A percentile compares a stretch with the other conserved stretches of the same genome.
These are phyloP conservation scores for Leucocoprinus sp. DNA, from an alignment of 768 basidiomycete species.

Conservation along the genomic window DNA sequence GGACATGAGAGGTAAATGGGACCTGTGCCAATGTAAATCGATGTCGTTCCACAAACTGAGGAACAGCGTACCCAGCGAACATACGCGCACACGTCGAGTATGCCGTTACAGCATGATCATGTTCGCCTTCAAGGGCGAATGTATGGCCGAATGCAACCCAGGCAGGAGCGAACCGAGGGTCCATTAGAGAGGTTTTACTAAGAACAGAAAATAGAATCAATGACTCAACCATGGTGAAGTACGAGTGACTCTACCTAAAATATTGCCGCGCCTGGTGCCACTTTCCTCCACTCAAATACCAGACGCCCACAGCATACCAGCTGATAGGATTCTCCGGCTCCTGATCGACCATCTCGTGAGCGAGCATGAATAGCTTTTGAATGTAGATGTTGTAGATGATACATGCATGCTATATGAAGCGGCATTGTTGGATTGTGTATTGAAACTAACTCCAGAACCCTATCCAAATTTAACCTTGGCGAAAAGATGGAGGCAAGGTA, in stretches of 20 bases:
- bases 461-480: constrained; percentile 21
- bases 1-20: constrained; percentile 89
- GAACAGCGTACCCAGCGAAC: constrained; percentile 72
- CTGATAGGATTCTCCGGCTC: constrained; percentile 90
- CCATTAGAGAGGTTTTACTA: constrained; percentile 95
- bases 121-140: constrained; percentile 94
- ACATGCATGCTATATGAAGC: constrained; percentile 96
- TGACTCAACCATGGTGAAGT: not conserved
- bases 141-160: constrained; percentile 99
- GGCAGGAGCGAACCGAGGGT: constrained; percentile 90
- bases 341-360: constrained; percentile 90
- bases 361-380: constrained; percentile 92
- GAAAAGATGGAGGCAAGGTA: too few relatives aligned
- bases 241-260: constrained; percentile 59
- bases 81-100: constrained; percentile 95
- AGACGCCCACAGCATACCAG: constrained; percentile 98
- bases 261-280: constrained; percentile 91
- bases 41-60: not conserved
- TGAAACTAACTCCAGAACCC: constrained; percentile 79
- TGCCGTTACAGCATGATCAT: constrained; percentile 96
- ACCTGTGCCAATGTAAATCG: constrained; percentile 37
- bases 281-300: constrained; percentile 83
- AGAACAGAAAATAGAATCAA: not conserved
- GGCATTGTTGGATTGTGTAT: constrained; percentile 88
- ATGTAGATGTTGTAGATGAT: constrained; percentile 85